Evolutionary conservation across 78 protist genomes (phyloP).

Genomic region (Dictyostelium discoideum): DNA sequence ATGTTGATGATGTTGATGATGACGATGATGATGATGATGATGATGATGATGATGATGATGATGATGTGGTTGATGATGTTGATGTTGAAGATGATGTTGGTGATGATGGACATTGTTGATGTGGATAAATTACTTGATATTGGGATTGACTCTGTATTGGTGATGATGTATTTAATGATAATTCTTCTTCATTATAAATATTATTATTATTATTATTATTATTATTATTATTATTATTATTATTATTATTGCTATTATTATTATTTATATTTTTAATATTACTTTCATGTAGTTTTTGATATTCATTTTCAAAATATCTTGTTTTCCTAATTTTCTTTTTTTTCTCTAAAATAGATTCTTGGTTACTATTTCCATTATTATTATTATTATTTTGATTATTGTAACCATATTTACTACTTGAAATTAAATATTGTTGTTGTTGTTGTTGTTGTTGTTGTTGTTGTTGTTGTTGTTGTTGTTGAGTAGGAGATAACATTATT

Average conservation of each 20-base stretch:
- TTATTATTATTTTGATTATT: no score
- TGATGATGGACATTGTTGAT: background rate
- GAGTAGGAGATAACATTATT: background rate
- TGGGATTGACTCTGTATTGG: background rate
- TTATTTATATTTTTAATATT: background rate
- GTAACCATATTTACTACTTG: background rate
- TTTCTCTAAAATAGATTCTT: no score
- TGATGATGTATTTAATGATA: background rate
- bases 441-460: no score
- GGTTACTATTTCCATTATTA: background rate
- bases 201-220: background rate
- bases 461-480: no score
- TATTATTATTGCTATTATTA: background rate
- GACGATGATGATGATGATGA: no score
- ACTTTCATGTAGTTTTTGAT: background rate
- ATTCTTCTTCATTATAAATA: background rate
- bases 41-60: background rate
- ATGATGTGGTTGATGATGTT: background rate
- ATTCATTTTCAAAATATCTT: background rate
- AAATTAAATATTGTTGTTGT: background rate
- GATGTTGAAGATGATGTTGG: background rate
- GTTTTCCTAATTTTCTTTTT: no score
- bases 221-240: background rate
- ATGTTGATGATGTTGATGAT: background rate
- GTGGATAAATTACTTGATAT: background rate